Evolutionary conservation across 164 flowering plant genomes (phyloP).

Genomic region (Platanus orientalis): DNA sequence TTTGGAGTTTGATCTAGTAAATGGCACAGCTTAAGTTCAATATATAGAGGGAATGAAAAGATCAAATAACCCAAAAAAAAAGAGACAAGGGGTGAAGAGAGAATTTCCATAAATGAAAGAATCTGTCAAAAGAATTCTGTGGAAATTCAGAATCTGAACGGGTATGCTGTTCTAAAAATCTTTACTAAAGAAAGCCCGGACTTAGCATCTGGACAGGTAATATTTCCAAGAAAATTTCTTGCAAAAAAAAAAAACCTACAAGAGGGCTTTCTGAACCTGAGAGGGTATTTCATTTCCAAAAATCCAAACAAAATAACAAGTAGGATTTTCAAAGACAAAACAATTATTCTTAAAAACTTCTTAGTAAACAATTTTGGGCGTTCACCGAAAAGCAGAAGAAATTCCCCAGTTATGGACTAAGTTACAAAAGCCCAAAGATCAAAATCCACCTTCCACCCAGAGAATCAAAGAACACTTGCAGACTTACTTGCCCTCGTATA

Average conservation of each 20-base stretch:
- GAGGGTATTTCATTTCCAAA: neutral
- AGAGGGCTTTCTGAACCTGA: neutral
- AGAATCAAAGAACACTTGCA: neutral
- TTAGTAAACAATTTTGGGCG: neutral
- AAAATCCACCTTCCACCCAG: neutral
- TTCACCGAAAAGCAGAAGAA: neutral
- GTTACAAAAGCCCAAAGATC: neutral
- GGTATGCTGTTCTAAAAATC: no score
- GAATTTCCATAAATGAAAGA: no score
- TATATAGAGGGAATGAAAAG: no score
- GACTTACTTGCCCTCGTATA: conserved; percentile 96
- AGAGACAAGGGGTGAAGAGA: no score
- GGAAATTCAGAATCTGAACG: neutral
- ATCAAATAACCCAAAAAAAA: no score
- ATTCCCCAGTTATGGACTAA: neutral
- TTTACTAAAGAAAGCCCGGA: neutral
- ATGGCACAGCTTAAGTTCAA: no score
- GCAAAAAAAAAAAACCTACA: neutral
- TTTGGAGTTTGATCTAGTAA: no score
- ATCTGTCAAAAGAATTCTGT: neutral
- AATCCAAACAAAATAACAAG: neutral
- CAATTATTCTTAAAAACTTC: neutral
- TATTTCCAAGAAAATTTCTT: neutral
- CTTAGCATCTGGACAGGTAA: neutral
- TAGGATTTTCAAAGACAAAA: neutral